Evolutionary conservation across 495 filamentous ascomycete genomes (phyloP).

Genomic region (Neurospora sublineolata): DNA sequence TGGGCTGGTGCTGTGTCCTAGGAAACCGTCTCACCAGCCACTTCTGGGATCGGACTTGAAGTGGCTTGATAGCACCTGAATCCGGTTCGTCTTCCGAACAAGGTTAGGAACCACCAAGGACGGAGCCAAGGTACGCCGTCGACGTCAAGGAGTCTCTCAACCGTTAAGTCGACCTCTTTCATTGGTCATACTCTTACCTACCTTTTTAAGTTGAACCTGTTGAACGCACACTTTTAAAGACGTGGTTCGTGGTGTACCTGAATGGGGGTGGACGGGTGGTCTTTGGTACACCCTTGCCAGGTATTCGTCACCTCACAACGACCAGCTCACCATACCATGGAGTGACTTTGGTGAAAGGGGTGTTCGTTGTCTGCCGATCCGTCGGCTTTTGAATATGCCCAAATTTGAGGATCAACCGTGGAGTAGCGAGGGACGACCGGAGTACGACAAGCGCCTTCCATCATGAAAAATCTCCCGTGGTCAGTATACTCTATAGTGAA

Average conservation of each 20-base stretch:
- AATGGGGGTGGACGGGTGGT: background rate
- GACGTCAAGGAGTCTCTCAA: background rate
- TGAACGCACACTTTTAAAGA: background rate
- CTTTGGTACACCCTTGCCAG: background rate
- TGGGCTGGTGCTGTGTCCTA: slow-evolving; percentile 8
- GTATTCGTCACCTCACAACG: background rate
- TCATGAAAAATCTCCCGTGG: background rate
- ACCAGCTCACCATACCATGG: background rate
- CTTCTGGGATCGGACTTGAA: background rate
- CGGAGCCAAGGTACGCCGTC: background rate
- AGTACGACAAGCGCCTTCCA: background rate
- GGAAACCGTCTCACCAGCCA: slow-evolving; percentile 16
- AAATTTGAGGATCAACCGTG: background rate
- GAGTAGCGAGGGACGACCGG: background rate
- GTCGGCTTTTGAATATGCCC: background rate
- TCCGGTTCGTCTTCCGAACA: background rate
- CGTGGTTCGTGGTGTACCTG: background rate
- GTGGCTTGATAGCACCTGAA: background rate
- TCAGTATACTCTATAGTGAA: background rate
- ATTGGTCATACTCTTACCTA: background rate
- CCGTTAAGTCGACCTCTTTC: background rate
- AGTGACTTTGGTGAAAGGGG: background rate
- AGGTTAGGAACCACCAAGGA: background rate
- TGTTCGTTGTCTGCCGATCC: background rate
- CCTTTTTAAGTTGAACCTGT: background rate